Evolutionary conservation across 1,139 yeast species (phyloP), one percentile per base, ranked within the genome.

Genomic region (Hansenula sp.): DNA sequence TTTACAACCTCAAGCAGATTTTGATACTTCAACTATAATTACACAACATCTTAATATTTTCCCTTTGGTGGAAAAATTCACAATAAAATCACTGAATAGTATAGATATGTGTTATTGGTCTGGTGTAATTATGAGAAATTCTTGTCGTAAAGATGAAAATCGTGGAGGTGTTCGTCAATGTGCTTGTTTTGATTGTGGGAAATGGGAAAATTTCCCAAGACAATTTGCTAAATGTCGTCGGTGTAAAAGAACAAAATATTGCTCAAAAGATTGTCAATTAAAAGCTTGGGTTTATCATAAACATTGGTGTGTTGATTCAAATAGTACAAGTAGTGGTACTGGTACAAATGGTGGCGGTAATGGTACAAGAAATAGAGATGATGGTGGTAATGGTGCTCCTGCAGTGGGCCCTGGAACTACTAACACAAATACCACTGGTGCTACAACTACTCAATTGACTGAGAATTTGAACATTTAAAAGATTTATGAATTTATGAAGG

Each of bases 51-150:
- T 85, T 28, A 89, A 92, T 58, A 67, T 90, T 24, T 92, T 92
- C 65, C 95, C 96, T 13, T 65, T 92, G 47, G 97, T 90, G 34
- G 98, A 92, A 61, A 82, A 84, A 58, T 90, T 87, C 61, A 92
- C 97, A 0, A 81, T 85, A 41, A 77, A 79, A 47, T 69, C 78
- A 20, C 75, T 76, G 29, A 73, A 73, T 55, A 66, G 77, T 3
- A 76, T 82, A 34, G 97, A 89, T 53, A 79, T 89, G 71, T 84
- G 85, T 53, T 89, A 90, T 64, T 92, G 98, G 98, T 88, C 97
- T 4, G 95, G 96, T 4, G 96, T 90, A 14, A 88, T 90, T 36
- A 92, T 92, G 92, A 74, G 97, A 45, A 92, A 92, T 61, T 87
- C 96, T 1, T 90, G 96, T 60, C 75, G 97, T 44, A 80, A 92